phyloP scores from a whole-genome alignment of 2,329 filamentous ascomycete genomes.

The Xylariaceae sp. region DNA sequence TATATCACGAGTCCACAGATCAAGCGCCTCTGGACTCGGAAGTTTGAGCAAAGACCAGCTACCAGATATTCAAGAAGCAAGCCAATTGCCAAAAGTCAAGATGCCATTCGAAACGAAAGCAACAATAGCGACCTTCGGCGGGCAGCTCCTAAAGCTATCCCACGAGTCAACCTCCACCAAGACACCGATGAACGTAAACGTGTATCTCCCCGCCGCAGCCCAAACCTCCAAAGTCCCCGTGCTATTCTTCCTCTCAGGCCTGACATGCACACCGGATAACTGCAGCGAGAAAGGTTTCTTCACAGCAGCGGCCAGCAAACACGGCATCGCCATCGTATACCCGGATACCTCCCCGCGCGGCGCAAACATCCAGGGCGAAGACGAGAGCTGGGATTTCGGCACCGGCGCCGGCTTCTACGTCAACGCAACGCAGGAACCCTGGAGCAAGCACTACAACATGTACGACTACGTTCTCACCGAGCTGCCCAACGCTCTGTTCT shows the following conservation, averaged over 20 bases:
- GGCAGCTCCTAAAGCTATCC: slow-evolving; percentile 89
- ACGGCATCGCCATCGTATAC: slow-evolving; percentile 87
- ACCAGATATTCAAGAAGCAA: too few relatives aligned
- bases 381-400: slow-evolving; percentile 89
- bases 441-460: slow-evolving; percentile 81
- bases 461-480: slow-evolving; percentile 88
- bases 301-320: slow-evolving; percentile 73
- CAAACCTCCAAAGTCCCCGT: slow-evolving; percentile 66
- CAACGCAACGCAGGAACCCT: slow-evolving; percentile 75
- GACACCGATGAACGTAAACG: slow-evolving; percentile 88
- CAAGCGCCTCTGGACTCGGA: too few relatives aligned
- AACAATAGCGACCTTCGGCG: slow-evolving; percentile 87
- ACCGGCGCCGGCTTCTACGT: slow-evolving; percentile 92
- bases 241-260: slow-evolving; percentile 86
- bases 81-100: slow-evolving; percentile 23
- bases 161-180: slow-evolving; percentile 75
- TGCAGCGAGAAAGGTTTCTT: slow-evolving; percentile 84
- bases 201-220: slow-evolving; percentile 80
- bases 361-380: slow-evolving; percentile 74
- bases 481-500: slow-evolving; percentile 74
- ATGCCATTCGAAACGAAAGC: slow-evolving; percentile 90
- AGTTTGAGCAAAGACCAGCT: too few relatives aligned
- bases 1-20: not conserved
- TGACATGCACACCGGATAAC: slow-evolving; percentile 93
- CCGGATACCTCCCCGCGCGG: slow-evolving; percentile 93